A percentile compares a stretch with the other conserved stretches of the same genome.
Conservation (phyloP, 1,284 basidiomycete genomes). For the Leccinum variabile region DNA sequence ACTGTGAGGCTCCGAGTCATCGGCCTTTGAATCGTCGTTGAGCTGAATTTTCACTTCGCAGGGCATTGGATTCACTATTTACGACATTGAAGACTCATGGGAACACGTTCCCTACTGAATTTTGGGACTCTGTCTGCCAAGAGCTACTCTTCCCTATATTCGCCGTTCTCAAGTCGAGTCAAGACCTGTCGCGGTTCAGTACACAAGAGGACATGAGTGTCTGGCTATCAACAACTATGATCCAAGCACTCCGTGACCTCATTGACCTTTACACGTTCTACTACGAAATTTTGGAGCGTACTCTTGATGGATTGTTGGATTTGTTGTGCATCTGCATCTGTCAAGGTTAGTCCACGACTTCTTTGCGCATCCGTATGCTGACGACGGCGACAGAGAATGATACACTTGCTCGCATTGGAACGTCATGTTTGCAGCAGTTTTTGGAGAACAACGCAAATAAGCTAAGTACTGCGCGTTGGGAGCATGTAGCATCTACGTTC, state of each 20-base stretch:
- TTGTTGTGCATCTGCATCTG: slow-evolving; percentile 97
- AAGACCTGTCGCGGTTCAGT: slow-evolving; percentile 89
- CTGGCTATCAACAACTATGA: slow-evolving; percentile 99
- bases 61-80: slow-evolving; percentile 95
- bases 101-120: slow-evolving; percentile 82
- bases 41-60: slow-evolving; percentile 36
- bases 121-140: slow-evolving; percentile 98
- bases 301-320: slow-evolving; percentile 90
- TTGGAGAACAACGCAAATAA: slow-evolving; percentile 93
- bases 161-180: slow-evolving; percentile 88
- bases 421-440: slow-evolving; percentile 95
- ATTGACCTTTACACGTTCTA: slow-evolving; percentile 97
- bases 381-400: slow-evolving; percentile 77
- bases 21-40: neutral
- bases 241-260: slow-evolving; percentile 94
- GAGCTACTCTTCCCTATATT: slow-evolving; percentile 99
- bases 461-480: slow-evolving; percentile 86
- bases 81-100: slow-evolving; percentile 93
- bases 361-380: slow-evolving; percentile 7
- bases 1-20: slow-evolving; percentile 58
- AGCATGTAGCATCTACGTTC: slow-evolving; percentile 90
- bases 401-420: slow-evolving; percentile 96
- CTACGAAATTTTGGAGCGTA: slow-evolving; percentile 89
- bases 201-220: slow-evolving; percentile 99
- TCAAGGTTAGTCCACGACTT: slow-evolving; percentile 69